Conservation (phyloP, 208 protist species). For the Crithidia bombi region DNA sequence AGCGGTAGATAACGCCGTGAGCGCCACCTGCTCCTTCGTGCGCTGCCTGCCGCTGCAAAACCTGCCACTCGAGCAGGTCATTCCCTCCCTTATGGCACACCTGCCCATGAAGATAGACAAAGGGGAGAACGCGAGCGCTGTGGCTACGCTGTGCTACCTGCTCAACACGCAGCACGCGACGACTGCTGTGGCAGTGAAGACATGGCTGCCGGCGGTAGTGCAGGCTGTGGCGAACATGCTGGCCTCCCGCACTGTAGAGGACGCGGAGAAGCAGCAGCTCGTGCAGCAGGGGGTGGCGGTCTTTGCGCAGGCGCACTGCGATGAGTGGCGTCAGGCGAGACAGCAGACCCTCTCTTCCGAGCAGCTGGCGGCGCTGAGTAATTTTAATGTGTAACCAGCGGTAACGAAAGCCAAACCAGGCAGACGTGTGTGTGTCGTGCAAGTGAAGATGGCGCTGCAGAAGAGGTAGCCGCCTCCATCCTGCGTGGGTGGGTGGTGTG, state of each 20-base stretch:
- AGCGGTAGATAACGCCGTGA: conserved; percentile 87
- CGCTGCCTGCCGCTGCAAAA: conserved; percentile 43
- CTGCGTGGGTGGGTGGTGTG: no score
- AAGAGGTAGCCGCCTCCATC: no score
- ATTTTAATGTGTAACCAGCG: conserved; percentile 34
- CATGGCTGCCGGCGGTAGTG: conserved; percentile 47
- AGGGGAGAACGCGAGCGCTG: conserved; percentile 75
- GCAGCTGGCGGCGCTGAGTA: conserved; percentile 40
- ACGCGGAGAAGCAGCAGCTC: conserved; percentile 55
- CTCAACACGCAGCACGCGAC: conserved; percentile 27
- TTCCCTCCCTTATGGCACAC: conserved; percentile 55
- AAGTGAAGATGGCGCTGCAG: no score
- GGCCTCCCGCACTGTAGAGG: conserved; percentile 49
- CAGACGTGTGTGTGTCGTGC: no score
- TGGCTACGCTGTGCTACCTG: conserved; percentile 56
- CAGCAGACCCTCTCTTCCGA: conserved; percentile 38
- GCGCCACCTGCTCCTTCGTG: conserved; percentile 80
- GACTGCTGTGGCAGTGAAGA: conserved; percentile 22
- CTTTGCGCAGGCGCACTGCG: conserved; percentile 35
- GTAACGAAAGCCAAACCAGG: neutral
- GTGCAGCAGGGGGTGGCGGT: conserved; percentile 35
- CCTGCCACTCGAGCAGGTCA: conserved; percentile 38
- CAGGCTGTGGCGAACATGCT: conserved; percentile 50
- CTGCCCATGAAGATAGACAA: conserved; percentile 85
- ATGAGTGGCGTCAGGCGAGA: conserved; percentile 43